Evolutionary conservation across 192 early-diverging fungal species (phyloP), one percentile per base, ranked within the genome.

Genomic region (Haplosporangium gracile): DNA sequence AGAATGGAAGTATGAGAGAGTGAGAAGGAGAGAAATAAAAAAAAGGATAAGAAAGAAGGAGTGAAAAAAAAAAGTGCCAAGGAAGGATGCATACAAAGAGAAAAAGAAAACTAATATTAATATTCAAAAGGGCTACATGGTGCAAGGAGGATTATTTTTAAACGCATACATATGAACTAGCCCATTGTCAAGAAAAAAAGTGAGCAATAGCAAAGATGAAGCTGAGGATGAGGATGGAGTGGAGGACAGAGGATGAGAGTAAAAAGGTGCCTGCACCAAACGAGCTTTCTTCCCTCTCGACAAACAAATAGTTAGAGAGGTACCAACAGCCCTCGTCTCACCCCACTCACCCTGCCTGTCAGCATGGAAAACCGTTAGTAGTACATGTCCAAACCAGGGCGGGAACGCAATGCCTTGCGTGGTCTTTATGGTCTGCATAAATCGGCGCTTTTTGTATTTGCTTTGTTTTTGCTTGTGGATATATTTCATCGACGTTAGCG

Each of bases 61-160:
- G 42, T 29, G 42, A 71, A 24, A 73, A 32, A 49, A 51, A n/a
- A 36, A 51, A n/a, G 72, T 26, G 72, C 26, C 42, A 43, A 29
- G 42, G 72, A 49, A 16, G 43, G 29, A 73, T 47, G 45, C 13
- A 49, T 0, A 42, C 39, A 45, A 26, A 26, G n/a, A 9, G 29
- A 53, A 53, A 51, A 73, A 73, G 47, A 26, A 74, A 73, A 40
- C 38, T 40, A 70, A 38, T 40, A 70, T 40, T n/a, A 40, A 40
- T 70, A 70, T 7, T 38, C 20, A 24, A 70, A 70, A 70, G 60
- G 60, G 60, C 60, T 65, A 29, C 26, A 60, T 3, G n/a, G 57
- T 24, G 22, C 57, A 65, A 65, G 60, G 60, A 9, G 26, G 29
- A 65, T 26, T 65, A 65, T 65, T 65, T 65, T 65, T 65, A 65